A percentile compares a stretch with the other conserved stretches of the same genome.
Conservation (phyloP, 345 rosid genomes). For the Capsella bursapastoris region DNA sequence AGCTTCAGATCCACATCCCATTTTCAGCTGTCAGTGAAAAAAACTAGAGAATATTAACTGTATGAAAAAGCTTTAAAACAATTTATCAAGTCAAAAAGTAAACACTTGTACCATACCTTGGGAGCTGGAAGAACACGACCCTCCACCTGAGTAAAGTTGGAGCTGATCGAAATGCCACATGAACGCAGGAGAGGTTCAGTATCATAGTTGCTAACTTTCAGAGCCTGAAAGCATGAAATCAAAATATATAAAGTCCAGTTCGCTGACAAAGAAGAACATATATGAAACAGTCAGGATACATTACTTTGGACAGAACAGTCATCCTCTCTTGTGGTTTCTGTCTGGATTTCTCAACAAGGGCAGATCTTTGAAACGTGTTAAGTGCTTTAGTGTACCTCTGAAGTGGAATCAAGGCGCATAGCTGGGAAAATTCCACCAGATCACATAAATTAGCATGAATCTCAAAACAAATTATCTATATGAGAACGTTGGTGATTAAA, state of each 20-base stretch:
- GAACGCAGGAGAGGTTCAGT: conserved; percentile 77
- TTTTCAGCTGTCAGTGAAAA: conserved; percentile 60
- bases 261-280: neutral
- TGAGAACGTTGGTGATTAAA: neutral
- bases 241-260: conserved; percentile 14
- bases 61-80: conserved; percentile 3
- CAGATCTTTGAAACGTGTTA: conserved; percentile 69
- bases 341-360: conserved; percentile 88
- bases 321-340: conserved; percentile 98
- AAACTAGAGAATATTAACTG: neutral
- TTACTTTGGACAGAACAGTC: conserved; percentile 68
- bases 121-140: conserved; percentile 87
- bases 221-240: conserved; percentile 53
- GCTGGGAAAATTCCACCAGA: conserved; percentile 48
- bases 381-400: conserved; percentile 96
- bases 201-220: conserved; percentile 68
- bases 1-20: conserved; percentile 80
- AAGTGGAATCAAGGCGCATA: conserved; percentile 74
- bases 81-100: neutral
- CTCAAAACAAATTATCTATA: neutral
- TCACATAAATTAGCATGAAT: conserved; percentile 11
- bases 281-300: conserved; percentile 27
- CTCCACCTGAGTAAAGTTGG: conserved; percentile 72
- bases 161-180: conserved; percentile 72
- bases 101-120: conserved; percentile 50